Conservation (phyloP, 2,329 filamentous ascomycete genomes). For the Xylariaceae sp. region DNA sequence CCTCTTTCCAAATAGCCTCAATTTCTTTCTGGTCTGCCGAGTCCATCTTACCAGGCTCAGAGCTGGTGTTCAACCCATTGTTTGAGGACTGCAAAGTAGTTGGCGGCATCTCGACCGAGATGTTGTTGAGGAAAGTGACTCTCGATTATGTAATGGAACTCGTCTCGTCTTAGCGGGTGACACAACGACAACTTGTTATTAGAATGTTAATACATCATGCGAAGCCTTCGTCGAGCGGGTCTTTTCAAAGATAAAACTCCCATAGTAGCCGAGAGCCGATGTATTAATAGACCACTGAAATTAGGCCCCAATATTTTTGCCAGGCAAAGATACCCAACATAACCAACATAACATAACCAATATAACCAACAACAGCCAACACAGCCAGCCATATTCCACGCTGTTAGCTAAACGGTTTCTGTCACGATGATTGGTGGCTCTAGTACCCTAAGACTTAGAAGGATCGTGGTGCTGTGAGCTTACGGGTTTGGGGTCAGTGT, state of each 20-base stretch:
- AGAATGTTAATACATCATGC: background rate
- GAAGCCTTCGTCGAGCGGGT: background rate
- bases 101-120: constrained; percentile 32
- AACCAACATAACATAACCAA: too few species aligned
- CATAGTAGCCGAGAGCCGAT: constrained; percentile 16
- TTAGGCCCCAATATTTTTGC: constrained; percentile 11
- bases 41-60: constrained; percentile 34
- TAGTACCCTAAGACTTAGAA: background rate
- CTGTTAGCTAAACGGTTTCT: background rate
- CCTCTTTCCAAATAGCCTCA: constrained; percentile 43
- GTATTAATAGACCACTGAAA: constrained; percentile 22
- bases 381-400: constrained; percentile 15
- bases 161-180: background rate
- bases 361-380: too few species aligned
- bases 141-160: background rate
- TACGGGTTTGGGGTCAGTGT: constrained; percentile 1
- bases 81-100: constrained; percentile 30
- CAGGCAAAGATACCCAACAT: too few species aligned
- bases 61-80: constrained; percentile 28
- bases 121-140: background rate
- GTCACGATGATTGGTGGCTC: background rate
- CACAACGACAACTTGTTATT: background rate
- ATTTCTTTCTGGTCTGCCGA: constrained; percentile 42
- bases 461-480: constrained; percentile 10
- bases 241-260: background rate